phyloP scores from a whole-genome alignment of 306 rosid species.

The Dryas drummondii region DNA sequence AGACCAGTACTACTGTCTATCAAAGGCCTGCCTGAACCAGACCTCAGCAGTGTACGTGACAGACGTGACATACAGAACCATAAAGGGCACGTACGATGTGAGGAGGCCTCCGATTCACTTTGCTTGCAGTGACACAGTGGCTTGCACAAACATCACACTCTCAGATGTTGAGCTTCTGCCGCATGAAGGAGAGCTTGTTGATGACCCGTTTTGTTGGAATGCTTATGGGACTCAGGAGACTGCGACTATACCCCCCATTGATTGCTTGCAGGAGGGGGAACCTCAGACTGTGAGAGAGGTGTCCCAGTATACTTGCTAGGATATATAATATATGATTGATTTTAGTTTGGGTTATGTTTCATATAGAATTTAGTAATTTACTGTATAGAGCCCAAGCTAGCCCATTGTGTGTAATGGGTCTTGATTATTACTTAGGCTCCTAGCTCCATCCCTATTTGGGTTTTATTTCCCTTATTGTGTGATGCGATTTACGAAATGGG shows the following conservation, averaged over 20 bases:
- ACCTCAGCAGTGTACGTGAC: constrained; percentile 77
- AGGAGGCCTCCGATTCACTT: constrained; percentile 88
- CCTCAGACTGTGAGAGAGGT: constrained; percentile 49
- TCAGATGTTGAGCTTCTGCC: constrained; percentile 87
- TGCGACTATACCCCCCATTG: constrained; percentile 76
- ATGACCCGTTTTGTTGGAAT: constrained; percentile 94
- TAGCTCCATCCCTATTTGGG: constrained; percentile 11
- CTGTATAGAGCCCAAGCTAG: constrained; percentile 34
- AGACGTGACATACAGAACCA: constrained; percentile 58
- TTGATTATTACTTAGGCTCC: not conserved
- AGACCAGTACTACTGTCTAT: constrained; percentile 83
- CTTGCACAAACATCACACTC: constrained; percentile 85
- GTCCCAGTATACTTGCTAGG: constrained; percentile 48
- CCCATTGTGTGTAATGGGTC: constrained; percentile 18
- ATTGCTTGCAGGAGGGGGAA: constrained; percentile 75
- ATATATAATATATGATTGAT: constrained; percentile 6
- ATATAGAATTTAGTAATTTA: not conserved
- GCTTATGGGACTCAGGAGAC: constrained; percentile 83
- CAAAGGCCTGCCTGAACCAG: constrained; percentile 71
- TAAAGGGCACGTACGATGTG: constrained; percentile 90
- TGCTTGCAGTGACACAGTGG: constrained; percentile 80
- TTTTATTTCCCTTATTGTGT: constrained; percentile 14
- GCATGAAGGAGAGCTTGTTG: constrained; percentile 68
- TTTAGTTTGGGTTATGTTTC: not conserved
- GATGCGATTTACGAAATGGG: constrained; percentile 4